Conservation (phyloP, 495 filamentous ascomycete genomes). For the Penicillium parvum region DNA sequence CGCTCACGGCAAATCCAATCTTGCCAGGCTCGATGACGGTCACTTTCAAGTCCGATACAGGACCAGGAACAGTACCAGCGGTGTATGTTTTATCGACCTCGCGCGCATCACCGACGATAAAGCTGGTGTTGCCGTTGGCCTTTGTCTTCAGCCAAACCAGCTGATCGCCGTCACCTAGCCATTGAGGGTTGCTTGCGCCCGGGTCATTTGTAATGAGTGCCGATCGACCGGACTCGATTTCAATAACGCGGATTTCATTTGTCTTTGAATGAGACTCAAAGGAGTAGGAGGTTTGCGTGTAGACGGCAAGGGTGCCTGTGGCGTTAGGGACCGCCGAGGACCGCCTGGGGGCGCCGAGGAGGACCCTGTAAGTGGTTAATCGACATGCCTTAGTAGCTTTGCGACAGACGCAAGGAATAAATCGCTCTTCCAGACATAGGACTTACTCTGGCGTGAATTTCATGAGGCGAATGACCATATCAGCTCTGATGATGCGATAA, state of each 20-base stretch:
- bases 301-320: constrained; percentile 64
- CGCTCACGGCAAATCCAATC: constrained; percentile 66
- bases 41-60: constrained; percentile 71
- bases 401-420: background rate
- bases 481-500: no score
- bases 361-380: constrained; percentile 43
- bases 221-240: constrained; percentile 64
- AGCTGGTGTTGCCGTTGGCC: constrained; percentile 62
- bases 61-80: constrained; percentile 60
- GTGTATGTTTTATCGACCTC: constrained; percentile 54
- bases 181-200: constrained; percentile 65
- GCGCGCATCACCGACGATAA: constrained; percentile 56
- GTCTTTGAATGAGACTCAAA: constrained; percentile 76
- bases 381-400: background rate
- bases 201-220: constrained; percentile 60
- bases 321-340: constrained; percentile 71
- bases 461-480: constrained; percentile 62
- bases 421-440: background rate
- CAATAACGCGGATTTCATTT: constrained; percentile 69
- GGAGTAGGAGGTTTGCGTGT: constrained; percentile 73
- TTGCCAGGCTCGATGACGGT: constrained; percentile 55
- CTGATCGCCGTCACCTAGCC: constrained; percentile 62
- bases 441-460: constrained; percentile 69
- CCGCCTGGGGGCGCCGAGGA: constrained; percentile 80
- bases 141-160: constrained; percentile 62